Conservation (phyloP, 345 rosid species). For the Acer campestre region DNA sequence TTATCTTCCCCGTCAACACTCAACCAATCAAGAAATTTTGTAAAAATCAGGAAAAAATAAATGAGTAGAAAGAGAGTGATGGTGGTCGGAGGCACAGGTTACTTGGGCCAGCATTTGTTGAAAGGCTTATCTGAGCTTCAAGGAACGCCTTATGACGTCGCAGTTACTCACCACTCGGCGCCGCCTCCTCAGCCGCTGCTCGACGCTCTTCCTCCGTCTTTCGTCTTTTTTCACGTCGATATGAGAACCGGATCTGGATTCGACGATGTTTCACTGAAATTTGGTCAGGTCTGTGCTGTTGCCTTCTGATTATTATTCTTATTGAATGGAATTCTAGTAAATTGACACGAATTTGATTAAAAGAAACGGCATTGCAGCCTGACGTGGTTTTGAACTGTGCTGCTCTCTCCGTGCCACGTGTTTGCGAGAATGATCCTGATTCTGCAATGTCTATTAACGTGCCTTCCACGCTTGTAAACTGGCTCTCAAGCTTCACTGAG, state of each 20-base stretch:
- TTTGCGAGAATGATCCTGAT: constrained; percentile 74
- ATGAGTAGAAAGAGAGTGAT: constrained; percentile 59
- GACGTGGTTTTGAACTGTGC: constrained; percentile 86
- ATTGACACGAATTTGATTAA: not conserved
- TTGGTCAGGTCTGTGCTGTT: constrained; percentile 54
- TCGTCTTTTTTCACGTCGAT: constrained; percentile 61
- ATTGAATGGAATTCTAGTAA: not conserved
- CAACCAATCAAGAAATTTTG: not conserved
- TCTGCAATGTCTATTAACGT: constrained; percentile 73
- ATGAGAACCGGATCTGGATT: constrained; percentile 62
- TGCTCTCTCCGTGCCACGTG: constrained; percentile 84
- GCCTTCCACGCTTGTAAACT: constrained; percentile 68
- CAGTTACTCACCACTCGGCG: constrained; percentile 64
- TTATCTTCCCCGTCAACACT: not conserved
- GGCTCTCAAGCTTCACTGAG: constrained; percentile 54
- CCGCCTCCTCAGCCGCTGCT: constrained; percentile 52
- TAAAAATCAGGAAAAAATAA: constrained; percentile 5
- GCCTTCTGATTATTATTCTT: not conserved
- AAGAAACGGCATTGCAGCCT: constrained; percentile 57
- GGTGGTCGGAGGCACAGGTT: constrained; percentile 88
- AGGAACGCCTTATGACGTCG: constrained; percentile 45
- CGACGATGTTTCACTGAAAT: constrained; percentile 47
- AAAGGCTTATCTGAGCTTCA: constrained; percentile 42
- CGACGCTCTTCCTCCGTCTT: constrained; percentile 52
- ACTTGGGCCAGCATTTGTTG: constrained; percentile 90